Conservation (phyloP, 306 rosid genomes). For the Vicia villosa region DNA sequence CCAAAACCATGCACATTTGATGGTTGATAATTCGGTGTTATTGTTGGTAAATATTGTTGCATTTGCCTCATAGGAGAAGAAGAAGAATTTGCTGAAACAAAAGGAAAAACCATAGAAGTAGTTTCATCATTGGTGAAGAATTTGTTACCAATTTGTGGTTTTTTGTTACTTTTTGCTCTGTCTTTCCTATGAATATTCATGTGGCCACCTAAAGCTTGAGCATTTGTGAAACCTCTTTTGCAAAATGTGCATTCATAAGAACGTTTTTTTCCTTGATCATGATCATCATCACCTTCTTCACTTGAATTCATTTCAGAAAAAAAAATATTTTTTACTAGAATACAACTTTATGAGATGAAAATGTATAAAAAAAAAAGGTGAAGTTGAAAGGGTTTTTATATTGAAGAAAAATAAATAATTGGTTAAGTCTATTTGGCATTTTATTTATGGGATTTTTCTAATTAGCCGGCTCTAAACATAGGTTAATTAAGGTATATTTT, state of each 20-base stretch:
- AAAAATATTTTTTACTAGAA: background rate
- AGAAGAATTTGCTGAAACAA: slow-evolving; percentile 28
- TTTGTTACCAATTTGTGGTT: background rate
- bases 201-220: slow-evolving; percentile 95
- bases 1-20: slow-evolving; percentile 26
- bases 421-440: slow-evolving; percentile 62
- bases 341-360: background rate
- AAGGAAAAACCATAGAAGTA: slow-evolving; percentile 32
- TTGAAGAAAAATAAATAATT: slow-evolving; percentile 47
- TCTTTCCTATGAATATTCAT: slow-evolving; percentile 94
- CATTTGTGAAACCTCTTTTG: slow-evolving; percentile 91
- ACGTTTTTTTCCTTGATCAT: slow-evolving; percentile 47
- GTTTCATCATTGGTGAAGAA: slow-evolving; percentile 28
- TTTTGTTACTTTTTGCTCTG: slow-evolving; percentile 55
- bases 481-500: slow-evolving; percentile 1
- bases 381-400: slow-evolving; percentile 47
- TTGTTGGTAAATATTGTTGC: background rate
- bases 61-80: background rate
- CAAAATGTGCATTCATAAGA: slow-evolving; percentile 88
- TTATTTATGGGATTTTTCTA: slow-evolving; percentile 44
- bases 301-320: slow-evolving; percentile 37
- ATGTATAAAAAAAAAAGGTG: background rate
- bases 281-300: slow-evolving; percentile 54
- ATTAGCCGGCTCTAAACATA: slow-evolving; percentile 67
- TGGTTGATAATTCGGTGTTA: background rate